A percentile compares a stretch with the other conserved stretches of the same genome.
Evolutionary conservation across 1,139 yeast species (phyloP).

Genomic region (Hansenula sp.): DNA sequence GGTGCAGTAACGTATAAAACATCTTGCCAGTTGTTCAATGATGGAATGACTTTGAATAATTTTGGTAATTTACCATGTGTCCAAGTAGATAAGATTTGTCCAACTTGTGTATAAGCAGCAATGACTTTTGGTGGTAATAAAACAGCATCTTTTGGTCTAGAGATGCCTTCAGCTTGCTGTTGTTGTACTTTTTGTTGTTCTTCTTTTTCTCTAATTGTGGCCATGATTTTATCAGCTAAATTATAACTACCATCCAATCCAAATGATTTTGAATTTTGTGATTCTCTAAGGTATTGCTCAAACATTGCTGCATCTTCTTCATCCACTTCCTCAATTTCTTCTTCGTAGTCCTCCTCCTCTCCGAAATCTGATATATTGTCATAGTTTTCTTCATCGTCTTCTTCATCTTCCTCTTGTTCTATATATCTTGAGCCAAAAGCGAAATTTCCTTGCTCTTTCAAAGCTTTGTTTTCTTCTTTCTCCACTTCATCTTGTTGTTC

Average conservation of each 20-base stretch:
- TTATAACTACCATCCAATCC: constrained; percentile 48
- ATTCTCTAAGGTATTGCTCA: constrained; percentile 54
- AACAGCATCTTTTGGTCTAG: constrained; percentile 44
- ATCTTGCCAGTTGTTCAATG: constrained; percentile 93
- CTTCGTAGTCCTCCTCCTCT: constrained; percentile 20
- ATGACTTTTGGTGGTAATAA: constrained; percentile 93
- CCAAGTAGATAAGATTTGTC: constrained; percentile 83
- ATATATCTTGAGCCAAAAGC: constrained; percentile 26
- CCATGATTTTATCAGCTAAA: constrained; percentile 89
- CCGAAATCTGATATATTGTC: constrained; percentile 35
- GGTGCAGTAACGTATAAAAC: constrained; percentile 91
- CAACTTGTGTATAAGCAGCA: constrained; percentile 89
- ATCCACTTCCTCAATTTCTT: constrained; percentile 43
- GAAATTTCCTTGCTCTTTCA: constrained; percentile 23
- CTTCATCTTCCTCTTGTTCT: constrained; percentile 26
- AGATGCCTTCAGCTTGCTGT: constrained; percentile 22
- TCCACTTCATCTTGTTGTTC: constrained; percentile 90
- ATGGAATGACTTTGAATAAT: constrained; percentile 89
- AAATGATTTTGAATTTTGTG: constrained; percentile 30
- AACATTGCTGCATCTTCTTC: constrained; percentile 70
- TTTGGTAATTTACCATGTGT: constrained; percentile 95
- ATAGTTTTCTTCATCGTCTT: constrained; percentile 33
- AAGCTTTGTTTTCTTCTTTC: constrained; percentile 45
- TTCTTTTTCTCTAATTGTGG: constrained; percentile 76
- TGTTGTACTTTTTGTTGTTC: constrained; percentile 22